Evolutionary conservation across 2,329 filamentous ascomycete species (phyloP), one percentile per base, ranked within the genome.

Genomic region (Diplodia corticola): DNA sequence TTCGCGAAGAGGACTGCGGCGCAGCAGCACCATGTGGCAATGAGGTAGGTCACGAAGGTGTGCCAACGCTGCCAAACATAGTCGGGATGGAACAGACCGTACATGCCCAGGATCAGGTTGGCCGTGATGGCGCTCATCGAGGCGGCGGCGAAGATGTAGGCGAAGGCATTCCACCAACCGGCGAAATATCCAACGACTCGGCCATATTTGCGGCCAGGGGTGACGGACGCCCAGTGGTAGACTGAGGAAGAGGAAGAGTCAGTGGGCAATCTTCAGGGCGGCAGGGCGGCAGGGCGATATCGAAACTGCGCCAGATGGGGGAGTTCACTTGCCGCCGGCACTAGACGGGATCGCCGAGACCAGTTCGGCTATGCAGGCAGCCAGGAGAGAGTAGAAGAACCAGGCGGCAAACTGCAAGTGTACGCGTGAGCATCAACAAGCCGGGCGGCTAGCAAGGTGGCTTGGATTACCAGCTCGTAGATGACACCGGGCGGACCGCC

Each of bases 201-300:
- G n/a, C 82, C 82, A 73, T 81, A 82, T 50, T 74, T 78, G 1
- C 71, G 71, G 6, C 82, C 83, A 12, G 79, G 78, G 1, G 83
- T 84, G 22, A 84, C 76, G 4, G 79, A 80, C 4, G 83, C 82
- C 83, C 82, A 85, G 67, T 85, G 83, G 70, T 85, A 85, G 10
- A 85, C 82, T 65, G 9, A 5, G 9, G 37, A 2, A 30, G 51
- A 35, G 15, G 28, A 37, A 12, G 17, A 37, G 50, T 26, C 13
- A 57, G 44, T 48, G 5, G 10, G 30, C n/a, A 28, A n/a, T 6
- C 30, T 6, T 37, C 15, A 17, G 44, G 35, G 68, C 20, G 22
- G 37, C 61, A n/a, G 33, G 33, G n/a, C 20, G 51, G 33, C 35
- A 10, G 5, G 35, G 55, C 15, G 37, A 61, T 61, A 49, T 61